phyloP scores from a whole-genome alignment of 768 basidiomycete genomes.

The Mycena kentingensis region DNA sequence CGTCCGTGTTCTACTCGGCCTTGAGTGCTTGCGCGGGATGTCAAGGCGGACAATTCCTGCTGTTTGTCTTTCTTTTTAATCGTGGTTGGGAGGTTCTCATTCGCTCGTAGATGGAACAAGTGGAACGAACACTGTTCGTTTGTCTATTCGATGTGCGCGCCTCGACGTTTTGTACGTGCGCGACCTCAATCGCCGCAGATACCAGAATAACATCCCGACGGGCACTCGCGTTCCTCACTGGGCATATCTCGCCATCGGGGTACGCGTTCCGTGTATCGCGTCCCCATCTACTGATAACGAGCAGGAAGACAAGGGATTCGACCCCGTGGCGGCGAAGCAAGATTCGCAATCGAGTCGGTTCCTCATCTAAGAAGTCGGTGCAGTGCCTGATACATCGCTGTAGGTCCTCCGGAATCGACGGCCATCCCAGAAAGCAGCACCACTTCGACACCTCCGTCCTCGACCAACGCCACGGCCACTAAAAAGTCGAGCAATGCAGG shows the following conservation, averaged over 20 bases:
- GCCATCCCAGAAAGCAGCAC: constrained; percentile 27
- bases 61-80: constrained; percentile 28
- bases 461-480: constrained; percentile 8
- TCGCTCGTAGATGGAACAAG: constrained; percentile 43
- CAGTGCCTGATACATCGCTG: not conserved
- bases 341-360: no score
- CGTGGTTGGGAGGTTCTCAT: constrained; percentile 10
- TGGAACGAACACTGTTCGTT: constrained; percentile 51
- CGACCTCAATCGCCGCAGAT: constrained; percentile 31
- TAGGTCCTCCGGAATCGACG: constrained; percentile 41
- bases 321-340: constrained; percentile 34
- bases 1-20: constrained; percentile 54
- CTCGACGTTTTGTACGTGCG: not conserved
- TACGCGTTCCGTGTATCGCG: no score
- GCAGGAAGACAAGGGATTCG: constrained; percentile 36
- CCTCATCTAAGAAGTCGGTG: no score
- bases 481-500: constrained; percentile 40
- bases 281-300: not conserved
- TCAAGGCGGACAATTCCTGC: constrained; percentile 38
- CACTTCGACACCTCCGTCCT: constrained; percentile 4
- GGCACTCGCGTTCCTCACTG: constrained; percentile 47
- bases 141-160: constrained; percentile 39
- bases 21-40: constrained; percentile 54
- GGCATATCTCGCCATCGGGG: no score
- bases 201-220: constrained; percentile 39